A percentile compares a stretch with the other conserved stretches of the same genome.
These are phyloP conservation scores for Fusarium fujikuroi DNA, from an alignment of 2,329 filamentous ascomycete species.

Conservation along the genomic window DNA sequence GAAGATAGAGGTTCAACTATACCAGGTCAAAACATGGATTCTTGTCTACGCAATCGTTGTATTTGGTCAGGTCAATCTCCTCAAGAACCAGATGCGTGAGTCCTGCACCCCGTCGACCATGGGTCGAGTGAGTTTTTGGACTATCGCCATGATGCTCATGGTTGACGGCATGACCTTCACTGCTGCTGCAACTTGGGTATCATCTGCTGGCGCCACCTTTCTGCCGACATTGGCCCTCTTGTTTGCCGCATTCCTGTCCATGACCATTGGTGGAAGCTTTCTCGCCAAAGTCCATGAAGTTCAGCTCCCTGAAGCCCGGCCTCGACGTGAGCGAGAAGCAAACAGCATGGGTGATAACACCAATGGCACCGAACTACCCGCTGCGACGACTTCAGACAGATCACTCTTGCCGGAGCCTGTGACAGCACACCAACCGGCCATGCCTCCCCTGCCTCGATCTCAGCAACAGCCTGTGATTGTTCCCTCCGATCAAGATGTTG, in stretches of 20 bases:
- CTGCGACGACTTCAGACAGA: conserved; percentile 42
- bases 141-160: conserved; percentile 69
- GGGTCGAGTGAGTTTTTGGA: conserved; percentile 73
- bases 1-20: conserved; percentile 69
- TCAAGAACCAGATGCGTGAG: conserved; percentile 73
- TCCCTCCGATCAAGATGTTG: conserved; percentile 71
- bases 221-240: conserved; percentile 66
- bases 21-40: conserved; percentile 68
- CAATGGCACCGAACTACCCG: conserved; percentile 34
- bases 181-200: conserved; percentile 65
- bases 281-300: conserved; percentile 69
- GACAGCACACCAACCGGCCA: conserved; percentile 47
- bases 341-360: conserved; percentile 23
- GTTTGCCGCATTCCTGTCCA: conserved; percentile 63
- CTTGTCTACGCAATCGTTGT: conserved; percentile 66
- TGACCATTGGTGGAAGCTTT: conserved; percentile 67
- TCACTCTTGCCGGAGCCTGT: conserved; percentile 55
- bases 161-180: conserved; percentile 70
- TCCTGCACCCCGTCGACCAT: conserved; percentile 75
- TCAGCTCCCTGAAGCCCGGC: conserved; percentile 65
- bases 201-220: conserved; percentile 65
- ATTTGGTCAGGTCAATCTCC: conserved; percentile 68
- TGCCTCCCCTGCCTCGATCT: conserved; percentile 30
- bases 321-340: conserved; percentile 54
- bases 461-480: conserved; percentile 63